Conservation (phyloP, 306 rosid genomes). For the Delonix regia region DNA sequence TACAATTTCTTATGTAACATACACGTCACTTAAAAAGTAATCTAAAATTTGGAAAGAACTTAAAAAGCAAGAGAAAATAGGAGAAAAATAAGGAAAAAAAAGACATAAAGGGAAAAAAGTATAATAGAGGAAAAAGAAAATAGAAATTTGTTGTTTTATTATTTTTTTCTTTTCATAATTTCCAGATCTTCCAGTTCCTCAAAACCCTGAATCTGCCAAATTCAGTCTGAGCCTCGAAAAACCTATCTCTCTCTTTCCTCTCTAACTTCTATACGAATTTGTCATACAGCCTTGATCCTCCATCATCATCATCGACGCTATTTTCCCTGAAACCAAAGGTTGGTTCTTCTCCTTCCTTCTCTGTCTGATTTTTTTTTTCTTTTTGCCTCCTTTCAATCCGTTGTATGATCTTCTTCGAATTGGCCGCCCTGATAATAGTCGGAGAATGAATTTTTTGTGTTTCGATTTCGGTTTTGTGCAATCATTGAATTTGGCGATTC, state of each 20-base stretch:
- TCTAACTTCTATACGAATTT: constrained; percentile 18
- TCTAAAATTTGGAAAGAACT: not conserved
- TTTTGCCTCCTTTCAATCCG: not conserved
- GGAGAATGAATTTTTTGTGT: not conserved
- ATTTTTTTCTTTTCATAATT: not conserved
- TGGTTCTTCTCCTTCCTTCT: not conserved
- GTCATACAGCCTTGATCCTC: constrained; percentile 33
- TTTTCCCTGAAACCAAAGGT: constrained; percentile 25
- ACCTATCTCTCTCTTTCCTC: constrained; percentile 33
- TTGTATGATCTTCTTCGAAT: constrained; percentile 18
- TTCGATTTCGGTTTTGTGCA: not conserved
- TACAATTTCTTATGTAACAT: not conserved
- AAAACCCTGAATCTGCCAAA: constrained; percentile 58
- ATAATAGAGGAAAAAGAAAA: not conserved
- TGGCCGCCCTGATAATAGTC: not conserved
- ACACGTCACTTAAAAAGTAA: not conserved
- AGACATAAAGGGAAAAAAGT: not conserved
- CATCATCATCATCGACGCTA: constrained; percentile 19
- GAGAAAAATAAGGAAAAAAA: not conserved
- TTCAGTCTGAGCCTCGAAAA: constrained; percentile 53
- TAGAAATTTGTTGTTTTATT: not conserved
- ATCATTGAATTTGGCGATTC: not conserved
- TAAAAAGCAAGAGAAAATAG: not conserved
- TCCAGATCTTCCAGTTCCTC: constrained; percentile 33
- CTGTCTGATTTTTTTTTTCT: not conserved